A percentile compares a stretch with the other conserved stretches of the same genome.
phyloP scores from a whole-genome alignment of 2,329 filamentous ascomycete genomes.

The Nigrospora sphaerica region DNA sequence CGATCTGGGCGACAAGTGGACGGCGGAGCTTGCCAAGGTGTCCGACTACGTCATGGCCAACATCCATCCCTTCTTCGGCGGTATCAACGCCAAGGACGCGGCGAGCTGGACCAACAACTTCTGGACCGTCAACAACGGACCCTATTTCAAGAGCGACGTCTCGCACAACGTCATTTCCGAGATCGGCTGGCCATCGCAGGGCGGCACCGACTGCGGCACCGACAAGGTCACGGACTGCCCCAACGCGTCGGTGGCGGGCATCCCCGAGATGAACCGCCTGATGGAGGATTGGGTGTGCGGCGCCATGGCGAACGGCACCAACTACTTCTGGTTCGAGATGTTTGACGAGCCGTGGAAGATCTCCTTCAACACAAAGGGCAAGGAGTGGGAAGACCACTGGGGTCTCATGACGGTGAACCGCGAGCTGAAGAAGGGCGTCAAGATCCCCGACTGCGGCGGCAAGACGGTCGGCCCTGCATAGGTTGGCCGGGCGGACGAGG shows the following conservation, averaged over 20 bases:
- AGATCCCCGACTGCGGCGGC: constrained; percentile 81
- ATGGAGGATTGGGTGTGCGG: constrained; percentile 81
- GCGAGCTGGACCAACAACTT: constrained; percentile 78
- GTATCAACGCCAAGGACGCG: constrained; percentile 59
- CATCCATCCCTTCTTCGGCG: constrained; percentile 92
- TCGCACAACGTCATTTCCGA: constrained; percentile 77
- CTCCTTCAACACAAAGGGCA: constrained; percentile 55
- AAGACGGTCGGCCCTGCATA: constrained; percentile 44
- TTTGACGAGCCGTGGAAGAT: constrained; percentile 98
- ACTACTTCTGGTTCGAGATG: constrained; percentile 96
- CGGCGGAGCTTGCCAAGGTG: constrained; percentile 54
- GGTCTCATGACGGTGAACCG: constrained; percentile 81
- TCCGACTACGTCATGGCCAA: constrained; percentile 94
- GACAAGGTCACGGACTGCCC: constrained; percentile 46
- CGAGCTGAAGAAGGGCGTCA: constrained; percentile 75
- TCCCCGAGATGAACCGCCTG: constrained; percentile 78
- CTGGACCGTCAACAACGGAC: constrained; percentile 64
- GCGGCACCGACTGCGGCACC: constrained; percentile 69
- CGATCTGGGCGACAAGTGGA: constrained; percentile 88
- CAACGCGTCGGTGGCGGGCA: constrained; percentile 66
- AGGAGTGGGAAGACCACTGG: constrained; percentile 95
- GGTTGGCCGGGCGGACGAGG: too few species aligned
- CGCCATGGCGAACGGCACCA: constrained; percentile 71
- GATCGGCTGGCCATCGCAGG: constrained; percentile 82
- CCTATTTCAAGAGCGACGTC: constrained; percentile 55